Evolutionary conservation across 805 yeast genomes (phyloP).

Genomic region (Myxozyma vanderwaltii): DNA sequence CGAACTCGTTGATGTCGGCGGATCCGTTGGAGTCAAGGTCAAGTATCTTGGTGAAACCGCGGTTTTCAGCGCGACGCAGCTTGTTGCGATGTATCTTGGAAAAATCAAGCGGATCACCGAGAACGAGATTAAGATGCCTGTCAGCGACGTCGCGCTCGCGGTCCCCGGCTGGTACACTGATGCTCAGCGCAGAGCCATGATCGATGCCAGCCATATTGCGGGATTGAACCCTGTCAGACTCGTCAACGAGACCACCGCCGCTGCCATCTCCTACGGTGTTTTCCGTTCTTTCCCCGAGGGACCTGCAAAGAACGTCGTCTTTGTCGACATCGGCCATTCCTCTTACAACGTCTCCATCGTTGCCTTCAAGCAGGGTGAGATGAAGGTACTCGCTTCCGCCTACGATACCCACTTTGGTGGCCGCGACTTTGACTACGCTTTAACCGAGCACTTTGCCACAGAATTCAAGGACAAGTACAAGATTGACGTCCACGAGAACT

Average conservation of each 20-base stretch:
- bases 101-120: slow-evolving; percentile 80
- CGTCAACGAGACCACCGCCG: slow-evolving; percentile 96
- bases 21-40: slow-evolving; percentile 80
- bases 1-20: slow-evolving; percentile 66
- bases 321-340: slow-evolving; percentile 96
- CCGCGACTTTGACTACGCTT: slow-evolving; percentile 91
- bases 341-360: slow-evolving; percentile 88
- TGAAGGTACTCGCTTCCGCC: slow-evolving; percentile 88
- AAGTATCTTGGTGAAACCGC: slow-evolving; percentile 76
- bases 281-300: slow-evolving; percentile 96
- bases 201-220: slow-evolving; percentile 94
- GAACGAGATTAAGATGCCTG: slow-evolving; percentile 78
- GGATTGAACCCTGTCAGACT: slow-evolving; percentile 98
- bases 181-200: slow-evolving; percentile 92
- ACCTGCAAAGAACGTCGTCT: slow-evolving; percentile 77
- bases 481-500: slow-evolving; percentile 84
- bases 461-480: slow-evolving; percentile 83
- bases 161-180: slow-evolving; percentile 98
- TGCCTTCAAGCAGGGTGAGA: slow-evolving; percentile 93
- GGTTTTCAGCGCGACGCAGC: slow-evolving; percentile 83
- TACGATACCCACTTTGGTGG: slow-evolving; percentile 98
- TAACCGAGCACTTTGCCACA: slow-evolving; percentile 91
- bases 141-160: slow-evolving; percentile 86
- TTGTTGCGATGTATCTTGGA: slow-evolving; percentile 92
- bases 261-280: slow-evolving; percentile 99